Evolutionary conservation across 75 land plant species (phyloP), one percentile per base, ranked within the genome.

Genomic region (Picea sitchensis): DNA sequence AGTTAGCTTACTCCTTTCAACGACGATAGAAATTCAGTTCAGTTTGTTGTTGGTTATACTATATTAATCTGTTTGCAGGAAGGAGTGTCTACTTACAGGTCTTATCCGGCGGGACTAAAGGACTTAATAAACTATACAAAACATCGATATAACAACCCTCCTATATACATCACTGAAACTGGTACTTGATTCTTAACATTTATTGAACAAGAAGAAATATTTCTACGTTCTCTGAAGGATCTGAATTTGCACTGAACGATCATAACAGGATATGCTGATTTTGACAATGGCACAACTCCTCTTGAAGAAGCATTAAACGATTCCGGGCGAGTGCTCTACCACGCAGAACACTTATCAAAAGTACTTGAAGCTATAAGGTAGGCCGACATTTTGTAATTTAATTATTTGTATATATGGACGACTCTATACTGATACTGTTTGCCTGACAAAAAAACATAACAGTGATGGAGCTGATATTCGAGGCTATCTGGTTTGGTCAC

Each of bases 401-500:
- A 61, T 61, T 20, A 21, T 1, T 61, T 6, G 9, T 61, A 61
- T n/a, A 21, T 5, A 61, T 61, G 2, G 9, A 17, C 8, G 26
- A 21, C 3, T 61, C 6, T 61, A 18, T 61, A 7, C n/a, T n/a
- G 2, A 61, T 18, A 21, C 0, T 61, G 9, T n/a, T 18, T 61
- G 9, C 8, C n/a, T 18, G 8, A 61, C 6, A 5, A 61, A 61
- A 61, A n/a, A n/a, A 17, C 17, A 9, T 65, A 21, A 36, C 77
- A 85, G 82, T 61, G 83, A 89, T 32, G 92, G 93, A 8, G 81
- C 81, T 2, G 74, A 85, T 32, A 83, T 91, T 13, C 82, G 78
- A 6, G 91, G 91, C 68, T 89, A 86, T 67, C 81, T 87, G 79
- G 89, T 80, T 15, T 91, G 93, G 93, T 81, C 89, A 13, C 77